A percentile compares a stretch with the other conserved stretches of the same genome.
Conservation (phyloP, 345 rosid genomes). For the Hibiscus trionum region DNA sequence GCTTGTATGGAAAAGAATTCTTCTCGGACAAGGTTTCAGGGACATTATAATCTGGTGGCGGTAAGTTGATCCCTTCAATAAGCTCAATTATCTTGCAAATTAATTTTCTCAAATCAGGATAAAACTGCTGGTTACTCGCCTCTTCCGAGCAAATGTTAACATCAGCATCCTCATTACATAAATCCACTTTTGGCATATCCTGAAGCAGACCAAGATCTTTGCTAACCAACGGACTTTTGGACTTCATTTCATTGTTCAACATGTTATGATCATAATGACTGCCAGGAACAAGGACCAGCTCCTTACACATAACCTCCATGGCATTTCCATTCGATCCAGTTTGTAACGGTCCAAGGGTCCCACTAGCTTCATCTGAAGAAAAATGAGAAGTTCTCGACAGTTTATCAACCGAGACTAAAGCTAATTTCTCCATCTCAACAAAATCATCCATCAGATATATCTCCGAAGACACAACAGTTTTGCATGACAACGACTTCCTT, state of each 20-base stretch:
- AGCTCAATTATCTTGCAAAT: slow-evolving; percentile 52
- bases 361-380: slow-evolving; percentile 24
- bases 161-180: slow-evolving; percentile 14
- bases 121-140: slow-evolving; percentile 19
- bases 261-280: slow-evolving; percentile 16
- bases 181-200: slow-evolving; percentile 28
- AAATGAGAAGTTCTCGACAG: slow-evolving; percentile 33
- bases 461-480: slow-evolving; percentile 55
- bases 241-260: slow-evolving; percentile 21
- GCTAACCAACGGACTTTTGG: slow-evolving; percentile 13
- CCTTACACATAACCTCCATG: slow-evolving; percentile 16
- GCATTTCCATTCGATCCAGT: slow-evolving; percentile 19
- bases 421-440: slow-evolving; percentile 87
- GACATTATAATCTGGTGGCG: slow-evolving; percentile 17
- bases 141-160: slow-evolving; percentile 13
- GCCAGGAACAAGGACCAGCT: slow-evolving; percentile 25
- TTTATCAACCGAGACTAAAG: slow-evolving; percentile 44
- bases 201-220: slow-evolving; percentile 42
- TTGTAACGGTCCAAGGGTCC: slow-evolving; percentile 14
- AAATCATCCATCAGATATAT: slow-evolving; percentile 90
- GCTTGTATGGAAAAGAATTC: slow-evolving; percentile 28
- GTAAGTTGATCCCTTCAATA: slow-evolving; percentile 51
- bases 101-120: slow-evolving; percentile 42
- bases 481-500: slow-evolving; percentile 28
- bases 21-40: slow-evolving; percentile 26